These are phyloP conservation scores for Crataegus laevigata DNA, from an alignment of 306 rosid species.

Conservation along the genomic window DNA sequence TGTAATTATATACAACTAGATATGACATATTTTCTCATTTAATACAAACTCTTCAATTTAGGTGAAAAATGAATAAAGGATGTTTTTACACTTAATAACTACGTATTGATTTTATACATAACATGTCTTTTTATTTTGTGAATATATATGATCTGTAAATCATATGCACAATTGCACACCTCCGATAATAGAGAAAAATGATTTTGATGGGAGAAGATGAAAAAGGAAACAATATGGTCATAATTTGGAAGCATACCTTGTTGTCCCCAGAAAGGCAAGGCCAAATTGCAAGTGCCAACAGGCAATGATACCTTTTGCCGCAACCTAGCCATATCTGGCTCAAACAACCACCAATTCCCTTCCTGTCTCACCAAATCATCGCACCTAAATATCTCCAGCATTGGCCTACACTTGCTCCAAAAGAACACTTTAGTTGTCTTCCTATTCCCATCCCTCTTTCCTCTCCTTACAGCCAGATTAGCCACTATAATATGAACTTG, in stretches of 20 bases:
- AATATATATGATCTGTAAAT: no score
- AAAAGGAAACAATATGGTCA: no score
- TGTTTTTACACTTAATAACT: no score
- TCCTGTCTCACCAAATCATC: conserved; percentile 53
- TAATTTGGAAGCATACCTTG: conserved; percentile 48
- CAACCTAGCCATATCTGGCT: conserved; percentile 41
- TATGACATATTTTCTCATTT: no score
- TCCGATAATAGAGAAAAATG: no score
- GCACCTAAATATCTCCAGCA: conserved; percentile 78
- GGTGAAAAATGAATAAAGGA: no score
- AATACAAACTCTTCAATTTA: no score
- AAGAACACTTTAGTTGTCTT: conserved; percentile 41
- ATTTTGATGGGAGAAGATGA: no score
- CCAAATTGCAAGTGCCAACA: conserved; percentile 68
- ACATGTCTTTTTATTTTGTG: no score
- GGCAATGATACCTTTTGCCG: conserved; percentile 72
- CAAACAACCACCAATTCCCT: conserved; percentile 81
- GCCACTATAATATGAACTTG: conserved; percentile 76
- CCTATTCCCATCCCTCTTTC: conserved; percentile 45
- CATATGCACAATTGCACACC: no score
- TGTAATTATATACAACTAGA: no score
- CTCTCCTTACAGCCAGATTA: conserved; percentile 53
- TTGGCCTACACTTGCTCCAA: conserved; percentile 78
- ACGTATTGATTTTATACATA: no score
- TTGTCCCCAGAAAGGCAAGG: conserved; percentile 91